Base-by-base conservation (phyloP, 257 asterid species). In the Buddleja alternifolia region DNA sequence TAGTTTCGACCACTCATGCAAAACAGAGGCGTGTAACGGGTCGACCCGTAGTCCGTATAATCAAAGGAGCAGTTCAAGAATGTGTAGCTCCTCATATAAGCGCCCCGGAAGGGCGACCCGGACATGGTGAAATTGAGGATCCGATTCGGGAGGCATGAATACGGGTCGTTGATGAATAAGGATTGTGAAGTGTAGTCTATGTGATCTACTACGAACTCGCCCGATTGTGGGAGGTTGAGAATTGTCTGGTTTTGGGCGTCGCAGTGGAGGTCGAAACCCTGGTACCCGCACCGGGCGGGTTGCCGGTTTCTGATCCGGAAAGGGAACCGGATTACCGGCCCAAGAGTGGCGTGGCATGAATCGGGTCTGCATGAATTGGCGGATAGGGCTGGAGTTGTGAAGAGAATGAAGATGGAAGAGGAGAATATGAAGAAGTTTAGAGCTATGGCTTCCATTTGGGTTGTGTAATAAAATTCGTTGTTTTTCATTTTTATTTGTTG, bases 221-320 rank as follows among this genome's bases (percentile, higher is more conserved):
- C 96, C 0, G 97, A 77, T 23, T 12, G n/a, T 0, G 95, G 97
- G 8, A 93, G 88, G 15, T 12, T 54, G 0, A 93, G 63, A 20
- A 85, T 77, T 7, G 99, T 81, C 66, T 74, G 84, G 58, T 74
- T 80, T 3, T 46, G 46, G 41, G n/a, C 23, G 83, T 85, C 80
- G 86, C 98, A 93, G 8, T 69, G 51, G 14, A 93, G 90, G 65
- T 83, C 88, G 58, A 93, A 93, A 7, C 95, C 97, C 0, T 83
- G 90, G 46, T 61, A 81, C 6, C 96, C 97, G 14, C 97, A 90
- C 1, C 78, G 73, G 19, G 42, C 39, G 4, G 83, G 74, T 0
- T 84, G 87, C 37, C 74, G 81, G 62, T 19, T 56, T 1, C 2
- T 54, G 6, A 86, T 23, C 58, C 92, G 67, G 89, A 93, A 93